Percentiles rank a stretch among this genome's conserved stretches.
These are phyloP conservation scores for Lathyrus aphaca DNA, from an alignment of 306 rosid genomes.

Conservation along the genomic window DNA sequence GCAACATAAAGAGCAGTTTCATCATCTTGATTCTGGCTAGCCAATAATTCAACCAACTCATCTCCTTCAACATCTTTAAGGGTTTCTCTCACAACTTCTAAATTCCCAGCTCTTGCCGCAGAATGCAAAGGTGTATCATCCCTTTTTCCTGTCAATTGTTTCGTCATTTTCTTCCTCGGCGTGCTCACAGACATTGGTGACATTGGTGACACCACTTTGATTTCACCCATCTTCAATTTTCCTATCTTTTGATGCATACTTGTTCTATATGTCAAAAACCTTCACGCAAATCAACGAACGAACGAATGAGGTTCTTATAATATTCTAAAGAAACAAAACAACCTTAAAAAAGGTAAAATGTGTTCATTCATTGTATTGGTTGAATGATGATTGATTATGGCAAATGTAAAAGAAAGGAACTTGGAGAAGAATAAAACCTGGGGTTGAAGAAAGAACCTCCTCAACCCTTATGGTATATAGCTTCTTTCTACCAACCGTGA, in stretches of 20 bases:
- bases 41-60: slow-evolving; percentile 56
- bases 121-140: slow-evolving; percentile 83
- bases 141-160: slow-evolving; percentile 88
- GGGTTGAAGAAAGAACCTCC: slow-evolving; percentile 45
- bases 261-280: slow-evolving; percentile 21
- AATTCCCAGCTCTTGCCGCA: slow-evolving; percentile 76
- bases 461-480: slow-evolving; percentile 30
- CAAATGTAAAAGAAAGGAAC: slow-evolving; percentile 7
- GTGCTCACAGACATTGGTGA: slow-evolving; percentile 34
- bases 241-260: slow-evolving; percentile 26
- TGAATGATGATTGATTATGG: slow-evolving; percentile 1
- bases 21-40: slow-evolving; percentile 80
- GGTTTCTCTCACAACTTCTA: slow-evolving; percentile 48
- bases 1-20: slow-evolving; percentile 91
- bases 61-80: slow-evolving; percentile 48
- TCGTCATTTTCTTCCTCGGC: slow-evolving; percentile 78
- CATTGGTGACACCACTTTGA: slow-evolving; percentile 49
- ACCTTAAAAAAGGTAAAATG: not conserved
- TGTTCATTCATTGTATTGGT: slow-evolving; percentile 18
- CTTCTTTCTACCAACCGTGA: slow-evolving; percentile 41
- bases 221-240: slow-evolving; percentile 20
- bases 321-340: slow-evolving; percentile 9
- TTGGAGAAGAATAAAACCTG: slow-evolving; percentile 48
- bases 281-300: slow-evolving; percentile 52
- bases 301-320: slow-evolving; percentile 43